Evolutionary conservation across 176 grass and related monocot species (phyloP), one percentile per base, ranked within the genome.

Genomic region (Juncus effusus): DNA sequence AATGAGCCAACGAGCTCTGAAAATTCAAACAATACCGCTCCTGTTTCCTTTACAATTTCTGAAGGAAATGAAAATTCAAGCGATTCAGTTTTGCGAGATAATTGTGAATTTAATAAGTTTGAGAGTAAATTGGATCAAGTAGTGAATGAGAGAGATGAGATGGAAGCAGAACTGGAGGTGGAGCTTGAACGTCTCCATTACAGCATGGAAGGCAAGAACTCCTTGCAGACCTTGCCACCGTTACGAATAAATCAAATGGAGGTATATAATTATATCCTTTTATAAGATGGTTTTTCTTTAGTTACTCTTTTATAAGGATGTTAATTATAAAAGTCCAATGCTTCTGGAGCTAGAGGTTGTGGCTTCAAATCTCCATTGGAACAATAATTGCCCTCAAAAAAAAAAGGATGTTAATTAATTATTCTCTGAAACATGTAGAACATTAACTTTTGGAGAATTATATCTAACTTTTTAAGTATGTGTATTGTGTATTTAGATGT

Each of bases 121-220:
- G 69, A 59, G 42, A 5, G 57, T 35, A 14, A 10, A 13, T 69
- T 37, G 14, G 40, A 77, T 51, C 74, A 76, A 28, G 42, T 64
- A 3, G 61, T 59, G 61, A 60, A 67, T 6, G 56, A 56, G 1
- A 87, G 84, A 68, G 74, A 91, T 45, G 69, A 67, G 14, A 84
- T 92, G 83, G 93, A 97, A 64, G 85, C 74, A 2, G 88, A 92
- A 70, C 77, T 92, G 13, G 85, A 96, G 75, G 69, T 59, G 7
- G 86, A 90, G 55, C 80, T 95, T 10, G 57, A 75, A 56, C 80
- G 67, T 10, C 41, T 95, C 50, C 80, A 84, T 44, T 40, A 69
- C 6, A 70, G 65, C 13, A 37, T 19, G 5, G 63, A 76, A 52
- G 62, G 10, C 76, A 86, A 56, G 67, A 82, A 10, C 14, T 47